Conservation (phyloP, 1,139 yeast species). For the Taiozyma sp. region DNA sequence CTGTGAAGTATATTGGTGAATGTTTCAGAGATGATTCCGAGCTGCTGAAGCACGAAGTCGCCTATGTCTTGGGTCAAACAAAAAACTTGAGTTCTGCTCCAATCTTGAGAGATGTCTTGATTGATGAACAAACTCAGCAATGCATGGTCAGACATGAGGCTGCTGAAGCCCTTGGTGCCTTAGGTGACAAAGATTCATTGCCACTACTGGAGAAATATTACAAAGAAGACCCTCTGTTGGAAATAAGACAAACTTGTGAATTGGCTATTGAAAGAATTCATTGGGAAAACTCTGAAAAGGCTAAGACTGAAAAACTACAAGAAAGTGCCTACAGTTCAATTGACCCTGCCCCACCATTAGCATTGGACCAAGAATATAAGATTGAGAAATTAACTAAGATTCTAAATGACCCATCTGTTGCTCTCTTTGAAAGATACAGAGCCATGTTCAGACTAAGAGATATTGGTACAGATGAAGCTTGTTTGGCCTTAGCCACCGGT, state of each 20-base stretch:
- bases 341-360: slow-evolving; percentile 98
- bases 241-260: slow-evolving; percentile 96
- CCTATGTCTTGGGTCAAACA: slow-evolving; percentile 97
- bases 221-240: slow-evolving; percentile 72
- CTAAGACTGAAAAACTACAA: slow-evolving; percentile 62
- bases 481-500: slow-evolving; percentile 86
- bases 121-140: slow-evolving; percentile 59
- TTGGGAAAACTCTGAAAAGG: slow-evolving; percentile 76
- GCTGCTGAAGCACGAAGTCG: slow-evolving; percentile 93
- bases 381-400: slow-evolving; percentile 60
- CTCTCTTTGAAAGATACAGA: slow-evolving; percentile 91
- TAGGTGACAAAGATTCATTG: slow-evolving; percentile 79
- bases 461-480: slow-evolving; percentile 88
- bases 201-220: slow-evolving; percentile 57
- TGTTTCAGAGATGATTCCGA: slow-evolving; percentile 82
- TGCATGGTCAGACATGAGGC: slow-evolving; percentile 99
- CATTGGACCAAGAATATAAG: slow-evolving; percentile 50
- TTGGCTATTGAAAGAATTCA: slow-evolving; percentile 90
- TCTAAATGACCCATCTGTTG: slow-evolving; percentile 68
- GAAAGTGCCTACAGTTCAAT: slow-evolving; percentile 77
- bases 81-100: slow-evolving; percentile 76
- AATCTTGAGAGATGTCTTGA: slow-evolving; percentile 65
- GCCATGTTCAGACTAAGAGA: slow-evolving; percentile 98
- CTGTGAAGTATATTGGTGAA: slow-evolving; percentile 81
- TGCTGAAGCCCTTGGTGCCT: slow-evolving; percentile 97